phyloP scores from a whole-genome alignment of 345 rosid species.

The Viola odorata region DNA sequence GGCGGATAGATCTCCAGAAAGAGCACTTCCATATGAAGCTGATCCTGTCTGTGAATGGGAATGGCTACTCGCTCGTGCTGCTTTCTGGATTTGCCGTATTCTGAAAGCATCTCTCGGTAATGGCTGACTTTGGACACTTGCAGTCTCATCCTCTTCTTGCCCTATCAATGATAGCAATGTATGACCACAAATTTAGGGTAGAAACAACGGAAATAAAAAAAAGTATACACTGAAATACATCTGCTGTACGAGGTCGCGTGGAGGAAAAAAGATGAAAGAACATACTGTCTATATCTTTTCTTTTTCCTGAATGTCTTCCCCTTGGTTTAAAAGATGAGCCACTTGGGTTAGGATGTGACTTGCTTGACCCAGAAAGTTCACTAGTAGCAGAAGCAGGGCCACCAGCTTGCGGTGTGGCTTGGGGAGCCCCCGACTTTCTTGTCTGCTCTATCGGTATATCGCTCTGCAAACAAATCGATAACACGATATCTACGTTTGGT shows the following conservation, averaged over 20 bases:
- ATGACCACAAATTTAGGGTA: neutral
- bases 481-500: constrained; percentile 70
- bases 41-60: constrained; percentile 82
- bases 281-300: constrained; percentile 61
- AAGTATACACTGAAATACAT: neutral
- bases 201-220: neutral
- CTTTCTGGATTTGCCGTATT: constrained; percentile 70
- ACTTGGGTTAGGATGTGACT: constrained; percentile 40
- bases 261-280: neutral
- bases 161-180: constrained; percentile 27
- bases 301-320: constrained; percentile 55
- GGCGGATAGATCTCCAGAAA: constrained; percentile 82
- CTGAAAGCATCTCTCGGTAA: constrained; percentile 66
- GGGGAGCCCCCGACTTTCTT: constrained; percentile 35
- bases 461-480: constrained; percentile 86
- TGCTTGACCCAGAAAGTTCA: constrained; percentile 65
- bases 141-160: constrained; percentile 67
- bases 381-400: constrained; percentile 46
- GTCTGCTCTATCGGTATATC: constrained; percentile 42
- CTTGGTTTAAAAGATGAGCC: constrained; percentile 60
- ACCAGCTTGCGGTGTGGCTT: constrained; percentile 29
- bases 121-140: constrained; percentile 76
- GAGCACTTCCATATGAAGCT: constrained; percentile 74
- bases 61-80: constrained; percentile 50
- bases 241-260: neutral